Conservation (phyloP, 371 early-diverging fungal species). For the Mortierella sp. region DNA sequence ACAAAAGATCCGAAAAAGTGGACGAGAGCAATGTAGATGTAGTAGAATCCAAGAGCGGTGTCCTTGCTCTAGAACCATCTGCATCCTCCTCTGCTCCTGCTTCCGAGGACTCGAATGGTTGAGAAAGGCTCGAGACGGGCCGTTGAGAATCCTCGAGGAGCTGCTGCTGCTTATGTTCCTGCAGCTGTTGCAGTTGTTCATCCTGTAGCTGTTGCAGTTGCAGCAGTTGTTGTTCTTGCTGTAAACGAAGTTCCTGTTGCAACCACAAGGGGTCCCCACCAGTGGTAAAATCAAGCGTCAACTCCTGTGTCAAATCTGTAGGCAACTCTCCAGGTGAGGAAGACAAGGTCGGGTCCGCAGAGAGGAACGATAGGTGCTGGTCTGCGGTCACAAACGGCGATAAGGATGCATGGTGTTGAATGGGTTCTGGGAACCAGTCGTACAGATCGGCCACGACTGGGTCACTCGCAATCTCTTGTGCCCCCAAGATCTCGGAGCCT, state of each 20-base stretch:
- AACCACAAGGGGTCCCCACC: conserved; percentile 22
- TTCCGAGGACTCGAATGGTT: neutral
- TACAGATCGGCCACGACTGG: conserved; percentile 22
- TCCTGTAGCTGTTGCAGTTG: conserved; percentile 11
- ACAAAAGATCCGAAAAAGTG: conserved; percentile 24
- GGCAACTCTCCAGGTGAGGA: conserved; percentile 44
- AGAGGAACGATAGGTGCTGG: conserved; percentile 22
- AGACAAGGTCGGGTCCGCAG: conserved; percentile 35
- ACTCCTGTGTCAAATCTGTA: conserved; percentile 32
- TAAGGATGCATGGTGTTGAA: neutral
- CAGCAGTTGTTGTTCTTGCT: conserved; percentile 13
- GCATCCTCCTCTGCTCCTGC: neutral
- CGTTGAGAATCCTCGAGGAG: neutral
- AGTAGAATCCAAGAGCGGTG: conserved; percentile 33
- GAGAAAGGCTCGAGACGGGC: no score
- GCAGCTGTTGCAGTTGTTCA: conserved; percentile 5
- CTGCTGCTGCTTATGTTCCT: conserved; percentile 1
- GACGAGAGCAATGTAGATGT: conserved; percentile 25
- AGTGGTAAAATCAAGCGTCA: conserved; percentile 29
- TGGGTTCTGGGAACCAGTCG: conserved; percentile 38
- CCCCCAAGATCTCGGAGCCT: conserved; percentile 8
- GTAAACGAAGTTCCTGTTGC: conserved; percentile 22
- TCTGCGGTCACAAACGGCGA: neutral
- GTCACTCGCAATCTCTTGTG: conserved; percentile 21
- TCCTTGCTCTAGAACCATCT: conserved; percentile 13